These are phyloP conservation scores for Malassezia caprae DNA, from an alignment of 1,284 basidiomycete species.

Conservation along the genomic window DNA sequence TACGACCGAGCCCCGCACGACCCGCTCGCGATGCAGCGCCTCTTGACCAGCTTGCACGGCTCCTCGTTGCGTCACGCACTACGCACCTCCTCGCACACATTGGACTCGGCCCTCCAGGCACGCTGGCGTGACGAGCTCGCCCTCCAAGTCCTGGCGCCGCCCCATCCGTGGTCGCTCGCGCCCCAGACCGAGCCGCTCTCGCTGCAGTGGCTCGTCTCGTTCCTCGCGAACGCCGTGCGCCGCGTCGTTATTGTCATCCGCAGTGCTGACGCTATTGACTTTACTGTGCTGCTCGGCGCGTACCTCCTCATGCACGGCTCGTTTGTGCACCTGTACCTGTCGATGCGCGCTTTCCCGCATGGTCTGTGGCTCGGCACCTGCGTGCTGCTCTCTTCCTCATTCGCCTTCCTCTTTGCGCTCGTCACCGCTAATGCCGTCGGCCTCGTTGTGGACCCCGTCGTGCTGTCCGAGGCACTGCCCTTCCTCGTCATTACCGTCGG, in stretches of 20 bases:
- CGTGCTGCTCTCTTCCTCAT: conserved; percentile 71
- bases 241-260: conserved; percentile 1
- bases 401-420: conserved; percentile 77
- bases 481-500: conserved; percentile 96
- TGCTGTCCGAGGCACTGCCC: conserved; percentile 84
- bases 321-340: conserved; percentile 61
- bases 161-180: neutral
- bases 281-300: conserved; percentile 84
- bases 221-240: conserved; percentile 3
- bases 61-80: neutral
- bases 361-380: conserved; percentile 56
- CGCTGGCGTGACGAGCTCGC: conserved; percentile 9
- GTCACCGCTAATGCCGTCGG: conserved; percentile 70
- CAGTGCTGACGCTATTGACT: conserved; percentile 85
- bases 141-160: conserved; percentile 8
- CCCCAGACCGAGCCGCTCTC: neutral
- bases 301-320: conserved; percentile 93
- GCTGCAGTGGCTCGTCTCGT: conserved; percentile 5
- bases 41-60: neutral
- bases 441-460: conserved; percentile 83
- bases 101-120: neutral
- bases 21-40: neutral
- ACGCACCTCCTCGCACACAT: neutral
- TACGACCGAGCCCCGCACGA: neutral
- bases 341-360: conserved; percentile 45